Evolutionary conservation across 2,329 filamentous ascomycete species (phyloP), one percentile per base, ranked within the genome.

Genomic region (Fusarium sp.): DNA sequence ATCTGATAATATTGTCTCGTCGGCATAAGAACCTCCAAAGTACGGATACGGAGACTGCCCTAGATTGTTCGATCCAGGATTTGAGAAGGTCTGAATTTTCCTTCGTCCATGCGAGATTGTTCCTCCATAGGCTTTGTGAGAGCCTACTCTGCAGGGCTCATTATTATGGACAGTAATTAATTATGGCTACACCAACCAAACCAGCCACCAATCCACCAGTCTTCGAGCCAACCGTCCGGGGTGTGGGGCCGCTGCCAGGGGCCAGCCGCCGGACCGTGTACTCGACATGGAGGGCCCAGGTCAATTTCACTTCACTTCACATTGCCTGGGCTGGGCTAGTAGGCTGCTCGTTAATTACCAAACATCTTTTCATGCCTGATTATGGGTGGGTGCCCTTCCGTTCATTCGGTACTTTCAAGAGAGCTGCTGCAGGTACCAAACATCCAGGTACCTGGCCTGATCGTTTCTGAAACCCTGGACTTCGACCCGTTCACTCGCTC

Each of bases 191-290:
- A 30, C n/a, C 20, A 44, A 57, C 31, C 34, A 34, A 38, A 18
- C 30, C 50, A 41, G 44, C 60, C 66, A 53, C 70, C 67, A 70
- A 66, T 45, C 57, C 65, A 71, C 60, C 40, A 51, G 59, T 51
- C 60, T 64, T 71, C 36, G 61, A 69, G 58, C 70, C 65, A 74
- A 64, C 52, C 67, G 61, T 62, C 65, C 72, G 72, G 72, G 60
- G 69, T 62, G 71, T 74, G 71, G 72, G 72, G 72, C 72, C 71
- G 69, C 56, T 63, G 59, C 59, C 57, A 64, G 69, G 71, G 67
- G 49, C 56, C 58, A 71, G 61, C 65, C 62, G 55, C 61, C 56
- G 52, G 46, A 62, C 49, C 52, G 61, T 49, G 52, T 13, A 60
- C 53, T 67, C 47, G 56, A 62, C 55, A 57, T 51, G 47, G 47